Percentiles rank a stretch among this genome's conserved stretches.
Conservation (phyloP, 192 early-diverging fungal genomes). For the Dimargaris xerosporica region DNA sequence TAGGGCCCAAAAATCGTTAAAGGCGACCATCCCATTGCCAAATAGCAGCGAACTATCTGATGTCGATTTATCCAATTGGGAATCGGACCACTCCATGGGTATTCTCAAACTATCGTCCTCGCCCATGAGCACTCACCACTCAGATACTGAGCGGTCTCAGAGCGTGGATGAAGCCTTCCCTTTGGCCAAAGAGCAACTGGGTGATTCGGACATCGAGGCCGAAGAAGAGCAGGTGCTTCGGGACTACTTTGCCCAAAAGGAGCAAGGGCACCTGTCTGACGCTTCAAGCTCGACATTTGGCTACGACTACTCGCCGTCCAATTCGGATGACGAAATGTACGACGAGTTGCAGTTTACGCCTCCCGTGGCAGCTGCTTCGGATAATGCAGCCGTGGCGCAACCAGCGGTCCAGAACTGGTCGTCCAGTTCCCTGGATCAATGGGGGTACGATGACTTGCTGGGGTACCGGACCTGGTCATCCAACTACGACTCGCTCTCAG, state of each 20-base stretch:
- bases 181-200: neutral
- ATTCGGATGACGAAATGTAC: conserved; percentile 10
- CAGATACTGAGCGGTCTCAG: too few relatives aligned
- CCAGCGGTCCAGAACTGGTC: neutral
- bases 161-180: neutral
- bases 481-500: conserved; percentile 3
- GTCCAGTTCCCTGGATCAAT: conserved; percentile 10
- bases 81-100: too few relatives aligned
- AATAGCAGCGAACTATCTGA: neutral
- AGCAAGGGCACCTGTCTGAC: neutral
- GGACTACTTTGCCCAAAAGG: neutral
- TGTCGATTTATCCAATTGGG: too few relatives aligned
- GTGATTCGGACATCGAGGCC: conserved; percentile 3
- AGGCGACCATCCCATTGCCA: neutral
- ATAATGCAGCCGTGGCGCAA: neutral
- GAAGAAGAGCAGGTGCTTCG: conserved; percentile 1
- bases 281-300: conserved; percentile 6
- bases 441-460: neutral
- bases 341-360: conserved; percentile 8
- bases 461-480: neutral
- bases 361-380: neutral
- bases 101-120: too few relatives aligned
- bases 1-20: neutral
- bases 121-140: too few relatives aligned
- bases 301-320: conserved; percentile 10